Conservation (phyloP, 495 filamentous ascomycete species). For the Durotheca rogersii region DNA sequence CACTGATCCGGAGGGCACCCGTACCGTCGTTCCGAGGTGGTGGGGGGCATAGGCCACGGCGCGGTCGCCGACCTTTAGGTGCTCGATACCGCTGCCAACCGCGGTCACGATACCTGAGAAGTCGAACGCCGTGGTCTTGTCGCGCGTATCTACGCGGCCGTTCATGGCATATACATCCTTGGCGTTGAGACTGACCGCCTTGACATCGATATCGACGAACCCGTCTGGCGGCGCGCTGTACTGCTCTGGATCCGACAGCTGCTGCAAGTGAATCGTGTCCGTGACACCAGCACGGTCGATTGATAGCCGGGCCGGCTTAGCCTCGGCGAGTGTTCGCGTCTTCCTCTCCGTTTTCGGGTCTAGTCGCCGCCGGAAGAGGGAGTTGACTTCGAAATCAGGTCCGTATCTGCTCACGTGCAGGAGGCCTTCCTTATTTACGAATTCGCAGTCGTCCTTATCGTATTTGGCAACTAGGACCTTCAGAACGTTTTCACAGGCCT, state of each 20-base stretch:
- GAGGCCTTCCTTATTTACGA: slow-evolving; percentile 16
- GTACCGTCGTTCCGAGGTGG: slow-evolving; percentile 35
- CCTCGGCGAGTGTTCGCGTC: slow-evolving; percentile 10
- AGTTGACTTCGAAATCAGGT: slow-evolving; percentile 27
- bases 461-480: neutral
- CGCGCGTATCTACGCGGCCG: slow-evolving; percentile 12
- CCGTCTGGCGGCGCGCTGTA: slow-evolving; percentile 1
- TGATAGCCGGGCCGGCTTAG: slow-evolving; percentile 9
- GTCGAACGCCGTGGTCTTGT: slow-evolving; percentile 3
- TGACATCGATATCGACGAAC: slow-evolving; percentile 40
- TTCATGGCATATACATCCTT: slow-evolving; percentile 30
- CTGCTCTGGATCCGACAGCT: neutral
- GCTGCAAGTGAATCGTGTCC: slow-evolving; percentile 17
- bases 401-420: slow-evolving; percentile 35
- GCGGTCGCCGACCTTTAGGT: slow-evolving; percentile 37
- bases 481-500: neutral
- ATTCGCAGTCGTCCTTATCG: slow-evolving; percentile 26
- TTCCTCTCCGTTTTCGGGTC: neutral
- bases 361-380: slow-evolving; percentile 18
- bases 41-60: slow-evolving; percentile 32
- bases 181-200: slow-evolving; percentile 42
- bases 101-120: slow-evolving; percentile 15
- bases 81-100: neutral
- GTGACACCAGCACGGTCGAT: slow-evolving; percentile 10
- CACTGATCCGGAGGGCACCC: slow-evolving; percentile 31